Base-by-base conservation (phyloP, 192 early-diverging fungal species). In the Linnemannia hyalina region DNA sequence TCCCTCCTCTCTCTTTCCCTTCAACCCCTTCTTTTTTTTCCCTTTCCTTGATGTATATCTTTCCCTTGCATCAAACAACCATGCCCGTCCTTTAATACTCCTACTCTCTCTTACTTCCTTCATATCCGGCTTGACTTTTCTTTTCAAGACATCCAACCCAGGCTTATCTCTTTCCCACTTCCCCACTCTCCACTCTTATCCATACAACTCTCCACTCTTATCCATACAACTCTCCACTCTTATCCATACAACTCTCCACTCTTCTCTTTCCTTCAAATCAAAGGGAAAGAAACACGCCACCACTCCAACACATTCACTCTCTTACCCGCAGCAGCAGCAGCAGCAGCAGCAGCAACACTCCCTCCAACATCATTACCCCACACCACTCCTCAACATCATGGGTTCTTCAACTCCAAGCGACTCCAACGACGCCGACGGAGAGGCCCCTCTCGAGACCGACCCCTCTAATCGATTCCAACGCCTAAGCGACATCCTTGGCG, bases 391-490 rank as follows among this genome's bases (percentile, higher is more conserved):
- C 35, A 75, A 26, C 70, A 41, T 23, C 22, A 86, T 86, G 84
- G 75, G 78, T 38, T 40, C 65, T 35, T 54, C 80, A 73, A 49
- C 49, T 35, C 81, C 63, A 57, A 52, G 49, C 63, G 84, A 86
- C 41, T 55, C 75, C 70, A 88, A 82, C 60, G 89, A 89, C 29
- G 74, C 76, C 6, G 89, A 89, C 47, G 89, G 82, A 57, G 89
- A 89, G 20, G 75, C 75, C 15, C 85, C 78, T 40, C 82, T 89
- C 11, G 85, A 87, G 54, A 88, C 94, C 13, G 93, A 94, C 82
- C 94, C 94, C 32, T 88, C 93, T 32, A 91, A 92, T 69, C 89
- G 94, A 69, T 95, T 95, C 86, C 89, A 95, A 60, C 90, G 94
- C 13, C 92, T 91, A 68, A 82, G 73, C 46, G 87, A 88, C 35